Conservation (phyloP, 306 rosid genomes). For the Ormosia emarginata region DNA sequence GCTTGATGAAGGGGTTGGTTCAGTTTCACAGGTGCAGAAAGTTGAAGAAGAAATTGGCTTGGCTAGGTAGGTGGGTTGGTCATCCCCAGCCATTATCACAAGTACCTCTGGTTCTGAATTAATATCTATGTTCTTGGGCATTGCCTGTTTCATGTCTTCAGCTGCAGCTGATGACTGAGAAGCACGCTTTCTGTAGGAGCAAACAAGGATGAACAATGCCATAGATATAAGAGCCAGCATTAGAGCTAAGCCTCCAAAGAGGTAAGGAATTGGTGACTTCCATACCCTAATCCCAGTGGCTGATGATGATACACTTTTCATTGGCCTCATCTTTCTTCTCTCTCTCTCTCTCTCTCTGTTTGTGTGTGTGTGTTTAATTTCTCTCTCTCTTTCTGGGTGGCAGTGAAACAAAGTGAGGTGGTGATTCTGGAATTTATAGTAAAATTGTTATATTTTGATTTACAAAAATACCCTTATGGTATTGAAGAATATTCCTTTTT, state of each 20-base stretch:
- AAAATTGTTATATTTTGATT: conserved; percentile 18
- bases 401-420: conserved; percentile 18
- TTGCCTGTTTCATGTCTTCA: conserved; percentile 31
- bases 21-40: conserved; percentile 28
- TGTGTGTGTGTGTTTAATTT: too few species aligned
- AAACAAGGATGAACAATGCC: conserved; percentile 68
- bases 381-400: neutral
- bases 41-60: conserved; percentile 25
- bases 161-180: conserved; percentile 16
- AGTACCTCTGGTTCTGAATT: conserved; percentile 32
- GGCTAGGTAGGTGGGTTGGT: conserved; percentile 37
- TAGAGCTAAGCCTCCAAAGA: conserved; percentile 66
- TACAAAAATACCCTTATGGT: conserved; percentile 49
- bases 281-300: conserved; percentile 29
- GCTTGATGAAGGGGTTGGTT: neutral
- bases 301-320: conserved; percentile 31
- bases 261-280: conserved; percentile 80
- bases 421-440: conserved; percentile 45
- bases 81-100: conserved; percentile 46
- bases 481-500: conserved; percentile 39
- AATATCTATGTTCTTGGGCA: neutral
- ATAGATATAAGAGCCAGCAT: conserved; percentile 52
- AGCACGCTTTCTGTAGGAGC: conserved; percentile 45
- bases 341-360: neutral
- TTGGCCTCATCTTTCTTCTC: conserved; percentile 26